Conservation (phyloP, 495 filamentous ascomycete genomes). For the Letharia columbiana region DNA sequence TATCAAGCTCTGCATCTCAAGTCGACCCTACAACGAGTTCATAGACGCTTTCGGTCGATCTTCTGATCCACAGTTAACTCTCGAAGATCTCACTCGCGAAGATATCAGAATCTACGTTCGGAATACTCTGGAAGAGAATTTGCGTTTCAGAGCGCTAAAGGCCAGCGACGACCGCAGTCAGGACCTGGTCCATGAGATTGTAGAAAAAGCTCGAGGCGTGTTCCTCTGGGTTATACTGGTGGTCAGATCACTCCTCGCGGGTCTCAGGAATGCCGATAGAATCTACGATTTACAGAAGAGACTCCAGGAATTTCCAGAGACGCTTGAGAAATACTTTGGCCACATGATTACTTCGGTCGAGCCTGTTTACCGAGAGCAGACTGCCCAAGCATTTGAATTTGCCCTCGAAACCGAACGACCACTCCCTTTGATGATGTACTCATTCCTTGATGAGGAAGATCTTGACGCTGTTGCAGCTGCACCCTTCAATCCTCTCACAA, state of each 20-base stretch:
- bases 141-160: background rate
- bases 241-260: constrained; percentile 17
- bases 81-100: constrained; percentile 30
- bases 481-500: background rate
- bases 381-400: constrained; percentile 16
- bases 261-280: constrained; percentile 19
- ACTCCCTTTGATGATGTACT: constrained; percentile 5
- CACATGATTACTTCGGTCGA: constrained; percentile 20
- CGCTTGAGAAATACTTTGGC: constrained; percentile 19
- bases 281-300: constrained; percentile 14
- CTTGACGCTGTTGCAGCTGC: background rate
- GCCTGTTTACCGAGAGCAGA: constrained; percentile 11
- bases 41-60: constrained; percentile 30
- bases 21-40: constrained; percentile 42
- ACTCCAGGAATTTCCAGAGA: constrained; percentile 15
- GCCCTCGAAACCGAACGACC: background rate
- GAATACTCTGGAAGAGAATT: constrained; percentile 19
- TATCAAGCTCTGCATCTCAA: constrained; percentile 43
- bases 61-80: constrained; percentile 12
- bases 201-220: constrained; percentile 31
- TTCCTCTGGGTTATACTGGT: constrained; percentile 32
- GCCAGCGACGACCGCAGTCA: background rate
- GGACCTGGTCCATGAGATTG: constrained; percentile 22
- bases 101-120: constrained; percentile 31
- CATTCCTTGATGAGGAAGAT: constrained; percentile 14